Evolutionary conservation across 176 grass and related monocot species (phyloP).

Genomic region (Phragmites australis): DNA sequence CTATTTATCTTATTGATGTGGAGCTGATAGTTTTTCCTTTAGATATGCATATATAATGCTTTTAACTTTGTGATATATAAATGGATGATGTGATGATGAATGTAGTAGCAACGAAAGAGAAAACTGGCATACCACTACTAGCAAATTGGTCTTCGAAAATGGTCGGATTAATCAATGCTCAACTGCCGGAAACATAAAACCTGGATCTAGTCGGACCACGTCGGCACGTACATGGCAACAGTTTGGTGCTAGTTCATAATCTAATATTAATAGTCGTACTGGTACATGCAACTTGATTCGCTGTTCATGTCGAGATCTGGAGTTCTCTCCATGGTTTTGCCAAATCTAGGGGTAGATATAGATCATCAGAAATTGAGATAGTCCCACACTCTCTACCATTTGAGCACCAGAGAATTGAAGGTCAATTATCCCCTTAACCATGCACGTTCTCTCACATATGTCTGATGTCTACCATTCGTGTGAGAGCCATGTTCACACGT

Average conservation of each 20-base stretch:
- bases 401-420: no score
- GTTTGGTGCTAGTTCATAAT: background rate
- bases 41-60: background rate
- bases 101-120: background rate
- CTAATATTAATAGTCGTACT: background rate
- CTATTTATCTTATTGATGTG: background rate
- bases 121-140: background rate
- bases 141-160: background rate
- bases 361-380: background rate
- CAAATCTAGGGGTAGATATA: slow-evolving; percentile 27
- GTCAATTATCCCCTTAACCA: background rate
- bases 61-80: background rate
- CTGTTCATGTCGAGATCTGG: background rate
- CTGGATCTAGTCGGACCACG: slow-evolving; percentile 5
- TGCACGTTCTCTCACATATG: background rate
- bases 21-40: background rate
- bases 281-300: background rate
- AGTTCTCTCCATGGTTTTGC: background rate
- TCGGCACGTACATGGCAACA: background rate
- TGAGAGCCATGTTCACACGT: background rate
- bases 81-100: background rate
- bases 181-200: background rate
- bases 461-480: background rate
- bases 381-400: background rate
- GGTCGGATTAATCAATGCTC: background rate